Evolutionary conservation across 1,284 basidiomycete species (phyloP), one percentile per base, ranked within the genome.

Genomic region (Microbotryum saponariae): DNA sequence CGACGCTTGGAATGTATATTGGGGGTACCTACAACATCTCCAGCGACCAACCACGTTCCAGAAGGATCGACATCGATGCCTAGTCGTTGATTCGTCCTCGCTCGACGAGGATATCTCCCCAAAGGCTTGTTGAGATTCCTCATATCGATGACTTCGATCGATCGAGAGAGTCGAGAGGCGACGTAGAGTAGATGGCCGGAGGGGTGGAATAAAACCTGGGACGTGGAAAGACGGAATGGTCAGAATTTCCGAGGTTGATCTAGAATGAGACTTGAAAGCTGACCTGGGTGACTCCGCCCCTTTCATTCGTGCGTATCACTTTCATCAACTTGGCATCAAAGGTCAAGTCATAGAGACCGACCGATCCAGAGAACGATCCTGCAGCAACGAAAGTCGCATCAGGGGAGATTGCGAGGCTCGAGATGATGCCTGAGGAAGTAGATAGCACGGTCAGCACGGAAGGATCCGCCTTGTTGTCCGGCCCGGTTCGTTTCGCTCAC

Each of bases 131-230:
- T 78, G 1, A 82, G 77, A 66, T 86, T 81, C 0, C 84, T 81
- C 9, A 91, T 73, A 73, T 94, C 91, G 85, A 86, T 94, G 55
- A 82, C 80, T 70, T 85, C 85, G 31, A 93, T 80, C 1, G 71
- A 72, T 14, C 78, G 78, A n/a, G 81, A 80, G 14, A 86, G 79
- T 16, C 91, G 81, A 64, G 88, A 91, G 0, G 87, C 81, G 0
- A 87, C 86, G 68, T 89, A 92, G 21, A 94, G 74, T 0, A 88
- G 76, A 61, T 88, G 82, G 45, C 79, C 78, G 16, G 78, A 76
- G 0, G 89, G 88, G 70, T 91, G 87, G 76, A 91, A 94, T 64
- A 82, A 81, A 50, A 94, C 76, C 89, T 93, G 70, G 18, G 25
- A 20, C 25, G 45, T 59, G 31, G 5, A 20, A 49, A 33, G 42